Conservation (phyloP, 2,329 filamentous ascomycete genomes). For the Ustilaginoidea virens region DNA sequence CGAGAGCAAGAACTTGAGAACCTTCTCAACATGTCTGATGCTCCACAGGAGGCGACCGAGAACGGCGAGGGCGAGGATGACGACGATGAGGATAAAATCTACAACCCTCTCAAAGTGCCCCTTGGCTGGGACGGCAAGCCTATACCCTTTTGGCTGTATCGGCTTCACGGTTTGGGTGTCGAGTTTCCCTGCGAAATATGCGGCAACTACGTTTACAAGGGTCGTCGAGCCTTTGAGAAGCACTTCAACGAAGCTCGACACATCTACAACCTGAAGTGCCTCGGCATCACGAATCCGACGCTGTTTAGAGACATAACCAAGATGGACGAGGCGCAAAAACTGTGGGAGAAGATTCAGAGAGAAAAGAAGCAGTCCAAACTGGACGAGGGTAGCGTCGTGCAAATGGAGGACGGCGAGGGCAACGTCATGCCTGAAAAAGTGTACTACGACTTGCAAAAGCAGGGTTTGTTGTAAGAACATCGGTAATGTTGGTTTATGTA, state of each 20-base stretch:
- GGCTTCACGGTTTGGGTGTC: conserved; percentile 84
- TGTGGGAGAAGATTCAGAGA: conserved; percentile 88
- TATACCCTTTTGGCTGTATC: conserved; percentile 98
- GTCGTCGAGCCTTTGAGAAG: conserved; percentile 88
- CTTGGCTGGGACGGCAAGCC: conserved; percentile 98
- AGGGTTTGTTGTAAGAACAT: conserved; percentile 54
- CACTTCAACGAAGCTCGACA: conserved; percentile 93
- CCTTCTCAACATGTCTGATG: conserved; percentile 38
- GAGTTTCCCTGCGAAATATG: conserved; percentile 95
- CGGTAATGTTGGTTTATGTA: not conserved
- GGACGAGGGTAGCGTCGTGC: conserved; percentile 70
- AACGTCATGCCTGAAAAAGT: conserved; percentile 99
- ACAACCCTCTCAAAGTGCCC: conserved; percentile 92
- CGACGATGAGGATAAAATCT: conserved; percentile 75
- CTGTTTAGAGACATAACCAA: conserved; percentile 88
- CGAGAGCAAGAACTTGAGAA: conserved; percentile 87
- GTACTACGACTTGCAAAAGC: conserved; percentile 87
- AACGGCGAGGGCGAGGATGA: conserved; percentile 55
- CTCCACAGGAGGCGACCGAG: conserved; percentile 22
- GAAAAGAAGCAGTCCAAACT: conserved; percentile 67
- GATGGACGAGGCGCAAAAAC: conserved; percentile 72
- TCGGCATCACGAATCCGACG: conserved; percentile 82
- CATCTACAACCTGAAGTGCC: conserved; percentile 82
- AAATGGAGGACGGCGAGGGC: conserved; percentile 96
- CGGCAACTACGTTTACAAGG: conserved; percentile 98